Base-by-base conservation (phyloP, 2,329 filamentous ascomycete species). In the Stachybotrys chartarum region DNA sequence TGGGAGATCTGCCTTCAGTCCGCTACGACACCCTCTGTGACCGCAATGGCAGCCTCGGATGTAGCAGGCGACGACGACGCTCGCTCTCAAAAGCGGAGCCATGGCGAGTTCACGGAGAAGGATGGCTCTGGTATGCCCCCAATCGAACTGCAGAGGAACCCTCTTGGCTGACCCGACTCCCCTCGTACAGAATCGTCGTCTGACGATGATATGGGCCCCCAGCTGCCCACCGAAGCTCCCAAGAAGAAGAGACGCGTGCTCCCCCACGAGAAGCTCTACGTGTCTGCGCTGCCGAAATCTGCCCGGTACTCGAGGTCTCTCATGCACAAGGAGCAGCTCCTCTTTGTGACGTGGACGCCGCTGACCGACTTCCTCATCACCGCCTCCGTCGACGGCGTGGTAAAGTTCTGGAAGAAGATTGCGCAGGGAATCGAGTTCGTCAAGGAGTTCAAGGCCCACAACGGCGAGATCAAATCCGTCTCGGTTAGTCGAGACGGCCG, bases 391-490 rank as follows among this genome's bases (percentile, higher is more conserved):
- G 94, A 99, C 68, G 95, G 95, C n/a, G 88, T 93, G 1, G 93
- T 97, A 63, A 99, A 99, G 72, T 99, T 99, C 71, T 99, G 94
- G 94, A 99, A 99, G 76, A 99, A 99, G 75, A 83, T 89, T 60
- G 86, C 84, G 1, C 86, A 90, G 39, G 90, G 90, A 1, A 89
- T 99, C 56, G 95, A 99, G 74, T 99, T 99, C 67, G 93, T 97
- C 54, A 99, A 99, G 74, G 92, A 99, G 74, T 99, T 96, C 75
- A 87, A 86, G 67, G 92, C 94, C 7, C 95, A 99, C 72, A 80
- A 82, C 56, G 90, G 90, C 53, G 90, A 95, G 67, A 90, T 97
- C 66, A 85, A 79, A 58, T 88, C 87, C 31, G 90, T 94, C 49
- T 94, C 86, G 44, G 87, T 90, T 59, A 97, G 93, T 72, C 82